Conservation (phyloP, 2,329 filamentous ascomycete species). For the Ceratocystis albifundus region DNA sequence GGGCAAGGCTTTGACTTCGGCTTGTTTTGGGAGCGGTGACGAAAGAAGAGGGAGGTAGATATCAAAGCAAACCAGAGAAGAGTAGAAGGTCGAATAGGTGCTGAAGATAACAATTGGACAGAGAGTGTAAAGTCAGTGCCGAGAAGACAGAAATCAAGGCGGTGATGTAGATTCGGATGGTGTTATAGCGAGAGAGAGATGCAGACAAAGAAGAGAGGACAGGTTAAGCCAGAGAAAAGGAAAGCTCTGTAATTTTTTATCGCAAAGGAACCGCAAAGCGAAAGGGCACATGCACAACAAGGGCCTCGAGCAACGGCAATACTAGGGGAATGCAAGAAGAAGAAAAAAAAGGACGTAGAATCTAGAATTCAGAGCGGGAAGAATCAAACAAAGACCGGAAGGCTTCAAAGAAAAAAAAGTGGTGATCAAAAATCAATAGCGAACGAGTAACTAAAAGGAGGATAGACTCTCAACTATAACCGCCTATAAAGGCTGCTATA, state of each 20-base stretch:
- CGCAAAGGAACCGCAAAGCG: constrained; percentile 1
- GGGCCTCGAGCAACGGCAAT: neutral
- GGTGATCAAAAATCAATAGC: neutral
- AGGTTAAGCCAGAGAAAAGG: constrained; percentile 22
- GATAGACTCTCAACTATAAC: too few relatives aligned
- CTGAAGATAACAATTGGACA: neutral
- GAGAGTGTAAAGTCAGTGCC: neutral
- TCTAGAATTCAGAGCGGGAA: neutral
- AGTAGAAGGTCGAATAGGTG: neutral
- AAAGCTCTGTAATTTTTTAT: constrained; percentile 9
- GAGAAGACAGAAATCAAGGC: too few relatives aligned
- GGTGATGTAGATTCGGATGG: too few relatives aligned
- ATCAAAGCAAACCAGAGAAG: neutral
- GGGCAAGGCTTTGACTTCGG: too few relatives aligned
- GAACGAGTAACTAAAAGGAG: neutral
- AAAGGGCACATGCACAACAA: neutral
- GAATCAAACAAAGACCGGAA: neutral
- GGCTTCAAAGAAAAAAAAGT: neutral
- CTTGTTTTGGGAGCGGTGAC: neutral
- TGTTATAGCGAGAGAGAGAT: neutral
- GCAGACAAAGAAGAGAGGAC: constrained; percentile 10
- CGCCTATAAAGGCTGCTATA: neutral
- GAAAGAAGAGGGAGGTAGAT: neutral
- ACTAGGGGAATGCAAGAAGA: neutral
- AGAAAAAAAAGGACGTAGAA: constrained; percentile 9